phyloP scores from a whole-genome alignment of 2,329 filamentous ascomycete species.

The Colletotrichum melonis region DNA sequence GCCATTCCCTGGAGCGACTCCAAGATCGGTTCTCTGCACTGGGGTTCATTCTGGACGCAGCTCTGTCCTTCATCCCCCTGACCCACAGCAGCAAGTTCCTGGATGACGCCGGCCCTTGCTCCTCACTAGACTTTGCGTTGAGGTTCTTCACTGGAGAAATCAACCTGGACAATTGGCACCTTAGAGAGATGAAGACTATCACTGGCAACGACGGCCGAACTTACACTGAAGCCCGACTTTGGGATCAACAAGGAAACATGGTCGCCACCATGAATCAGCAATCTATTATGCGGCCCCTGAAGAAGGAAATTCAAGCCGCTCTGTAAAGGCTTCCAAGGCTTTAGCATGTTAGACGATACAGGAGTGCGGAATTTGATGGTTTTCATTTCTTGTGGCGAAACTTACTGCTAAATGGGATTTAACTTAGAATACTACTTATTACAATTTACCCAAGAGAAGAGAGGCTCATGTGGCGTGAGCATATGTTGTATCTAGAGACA shows the following conservation, averaged over 20 bases:
- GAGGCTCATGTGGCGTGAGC: background rate
- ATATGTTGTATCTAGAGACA: background rate
- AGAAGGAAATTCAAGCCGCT: background rate
- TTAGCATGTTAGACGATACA: background rate
- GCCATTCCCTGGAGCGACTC: constrained; percentile 35
- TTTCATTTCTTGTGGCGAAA: background rate
- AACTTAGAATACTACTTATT: background rate
- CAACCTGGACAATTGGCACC: constrained; percentile 54
- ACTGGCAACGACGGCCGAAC: constrained; percentile 54
- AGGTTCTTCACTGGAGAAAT: constrained; percentile 52
- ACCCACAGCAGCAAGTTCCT: constrained; percentile 54
- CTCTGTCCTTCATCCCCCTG: constrained; percentile 55
- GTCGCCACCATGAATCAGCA: constrained; percentile 62
- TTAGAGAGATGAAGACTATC: constrained; percentile 53
- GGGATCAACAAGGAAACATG: constrained; percentile 55
- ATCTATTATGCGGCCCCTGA: constrained; percentile 46
- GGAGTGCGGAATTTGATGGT: no score
- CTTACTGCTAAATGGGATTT: background rate
- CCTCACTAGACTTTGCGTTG: constrained; percentile 62
- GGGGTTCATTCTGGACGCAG: constrained; percentile 57
- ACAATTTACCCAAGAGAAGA: background rate
- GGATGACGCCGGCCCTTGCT: constrained; percentile 55
- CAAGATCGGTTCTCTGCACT: constrained; percentile 51
- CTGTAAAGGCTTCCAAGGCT: background rate
- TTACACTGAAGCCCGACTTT: constrained; percentile 57